Evolutionary conservation across 2,329 filamentous ascomycete species (phyloP).

Genomic region (Cladosporium sp.): DNA sequence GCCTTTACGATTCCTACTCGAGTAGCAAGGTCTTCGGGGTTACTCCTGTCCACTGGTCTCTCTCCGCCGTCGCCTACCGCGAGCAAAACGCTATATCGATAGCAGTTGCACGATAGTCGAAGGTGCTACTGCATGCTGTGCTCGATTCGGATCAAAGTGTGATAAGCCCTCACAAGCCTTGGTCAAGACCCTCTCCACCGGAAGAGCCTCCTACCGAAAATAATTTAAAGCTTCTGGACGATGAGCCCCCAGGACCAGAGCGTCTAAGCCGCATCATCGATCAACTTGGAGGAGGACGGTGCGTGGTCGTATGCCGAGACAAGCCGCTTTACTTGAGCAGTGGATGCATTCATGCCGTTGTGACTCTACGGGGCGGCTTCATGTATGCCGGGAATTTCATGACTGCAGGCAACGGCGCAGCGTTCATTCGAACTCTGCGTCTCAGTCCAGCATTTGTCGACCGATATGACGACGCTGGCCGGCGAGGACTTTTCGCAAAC

Average conservation of each 20-base stretch:
- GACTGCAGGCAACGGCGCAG: slow-evolving; percentile 1
- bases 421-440: slow-evolving; percentile 5
- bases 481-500: slow-evolving; percentile 5
- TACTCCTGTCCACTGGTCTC: too few species aligned
- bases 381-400: slow-evolving; percentile 7
- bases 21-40: too few species aligned
- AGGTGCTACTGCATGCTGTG: too few species aligned
- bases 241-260: slow-evolving; percentile 5
- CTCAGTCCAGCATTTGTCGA: slow-evolving; percentile 5
- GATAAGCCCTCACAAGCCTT: too few species aligned
- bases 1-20: too few species aligned
- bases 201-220: slow-evolving; percentile 3
- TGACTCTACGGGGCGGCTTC: slow-evolving; percentile 1
- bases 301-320: slow-evolving; percentile 2
- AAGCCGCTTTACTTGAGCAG: slow-evolving; percentile 5
- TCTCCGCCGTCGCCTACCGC: too few species aligned
- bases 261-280: slow-evolving; percentile 2
- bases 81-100: too few species aligned
- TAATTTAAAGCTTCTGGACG: slow-evolving; percentile 5
- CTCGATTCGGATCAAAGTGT: too few species aligned
- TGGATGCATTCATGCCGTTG: slow-evolving; percentile 4
- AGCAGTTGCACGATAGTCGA: too few species aligned
- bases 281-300: neutral
- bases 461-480: slow-evolving; percentile 2
- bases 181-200: too few species aligned